Evolutionary conservation across 208 protist species (phyloP).

Genomic region (Endotrypanum monterogeii): DNA sequence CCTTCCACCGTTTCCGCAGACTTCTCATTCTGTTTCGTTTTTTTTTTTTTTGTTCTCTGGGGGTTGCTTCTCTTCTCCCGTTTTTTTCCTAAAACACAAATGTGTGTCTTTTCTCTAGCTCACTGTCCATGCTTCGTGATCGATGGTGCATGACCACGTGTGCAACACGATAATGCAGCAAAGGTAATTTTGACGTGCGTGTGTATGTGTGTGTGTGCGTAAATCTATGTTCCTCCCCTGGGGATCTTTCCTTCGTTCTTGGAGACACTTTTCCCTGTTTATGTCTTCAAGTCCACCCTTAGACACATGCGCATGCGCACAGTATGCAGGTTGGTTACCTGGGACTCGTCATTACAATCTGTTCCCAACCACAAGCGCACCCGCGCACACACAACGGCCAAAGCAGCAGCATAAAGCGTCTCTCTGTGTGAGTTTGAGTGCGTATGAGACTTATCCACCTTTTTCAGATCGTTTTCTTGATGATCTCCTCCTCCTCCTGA

Average conservation of each 20-base stretch:
- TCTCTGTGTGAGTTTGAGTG: neutral
- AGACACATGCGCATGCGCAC: neutral
- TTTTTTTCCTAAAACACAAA: no score
- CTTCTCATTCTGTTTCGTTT: no score
- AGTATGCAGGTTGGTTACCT: neutral
- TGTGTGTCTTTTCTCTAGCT: no score
- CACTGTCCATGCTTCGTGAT: no score
- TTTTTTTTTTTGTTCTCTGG: no score
- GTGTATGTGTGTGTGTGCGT: no score
- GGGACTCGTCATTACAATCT: neutral
- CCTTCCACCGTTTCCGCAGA: neutral
- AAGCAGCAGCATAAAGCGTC: neutral
- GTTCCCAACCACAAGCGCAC: neutral
- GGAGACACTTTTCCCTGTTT: neutral
- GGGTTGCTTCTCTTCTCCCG: no score
- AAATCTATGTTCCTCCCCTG: no score
- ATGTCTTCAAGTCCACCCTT: neutral
- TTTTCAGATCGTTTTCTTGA: neutral
- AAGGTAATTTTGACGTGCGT: no score
- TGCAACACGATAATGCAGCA: neutral
- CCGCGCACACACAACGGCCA: neutral
- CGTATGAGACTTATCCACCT: neutral
- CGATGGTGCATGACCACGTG: neutral
- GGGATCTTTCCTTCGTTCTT: neutral
- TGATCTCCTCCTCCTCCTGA: neutral